Conservation (phyloP, 345 rosid genomes). For the Acer saccharum region DNA sequence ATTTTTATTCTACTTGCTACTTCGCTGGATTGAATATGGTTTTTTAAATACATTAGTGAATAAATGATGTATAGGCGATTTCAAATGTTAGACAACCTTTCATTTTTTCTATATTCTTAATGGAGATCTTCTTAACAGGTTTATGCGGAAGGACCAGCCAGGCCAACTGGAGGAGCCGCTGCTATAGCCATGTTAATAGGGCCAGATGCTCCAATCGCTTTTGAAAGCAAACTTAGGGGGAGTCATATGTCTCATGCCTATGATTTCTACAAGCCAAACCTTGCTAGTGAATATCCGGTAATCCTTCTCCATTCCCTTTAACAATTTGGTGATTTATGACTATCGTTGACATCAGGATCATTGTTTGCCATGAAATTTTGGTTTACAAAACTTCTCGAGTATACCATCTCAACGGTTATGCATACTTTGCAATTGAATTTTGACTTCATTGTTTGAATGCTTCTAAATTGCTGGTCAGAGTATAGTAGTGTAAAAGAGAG, state of each 20-base stretch:
- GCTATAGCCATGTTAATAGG: constrained; percentile 93
- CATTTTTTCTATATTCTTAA: constrained; percentile 20
- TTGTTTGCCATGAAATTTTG: background rate
- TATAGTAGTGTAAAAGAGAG: background rate
- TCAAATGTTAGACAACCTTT: background rate
- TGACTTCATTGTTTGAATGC: background rate
- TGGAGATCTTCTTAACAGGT: constrained; percentile 57
- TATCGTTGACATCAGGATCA: background rate
- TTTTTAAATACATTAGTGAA: background rate
- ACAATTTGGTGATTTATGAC: background rate
- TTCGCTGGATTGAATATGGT: background rate
- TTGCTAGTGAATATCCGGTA: constrained; percentile 99
- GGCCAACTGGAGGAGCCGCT: constrained; percentile 99
- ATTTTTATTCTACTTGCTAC: constrained; percentile 14
- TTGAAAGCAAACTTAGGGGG: constrained; percentile 94
- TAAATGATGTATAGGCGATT: background rate
- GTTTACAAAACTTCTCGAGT: background rate
- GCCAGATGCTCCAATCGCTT: constrained; percentile 90
- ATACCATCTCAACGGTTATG: background rate
- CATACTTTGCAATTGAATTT: background rate
- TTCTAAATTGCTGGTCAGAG: background rate
- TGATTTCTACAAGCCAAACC: constrained; percentile 99
- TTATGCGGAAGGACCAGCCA: constrained; percentile 99
- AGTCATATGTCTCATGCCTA: constrained; percentile 98
- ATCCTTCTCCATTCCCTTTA: constrained; percentile 13